Percentiles rank a stretch among this genome's conserved stretches.
These are phyloP conservation scores for Hemileccinum rubropunctum DNA, from an alignment of 768 basidiomycete species.

Conservation along the genomic window DNA sequence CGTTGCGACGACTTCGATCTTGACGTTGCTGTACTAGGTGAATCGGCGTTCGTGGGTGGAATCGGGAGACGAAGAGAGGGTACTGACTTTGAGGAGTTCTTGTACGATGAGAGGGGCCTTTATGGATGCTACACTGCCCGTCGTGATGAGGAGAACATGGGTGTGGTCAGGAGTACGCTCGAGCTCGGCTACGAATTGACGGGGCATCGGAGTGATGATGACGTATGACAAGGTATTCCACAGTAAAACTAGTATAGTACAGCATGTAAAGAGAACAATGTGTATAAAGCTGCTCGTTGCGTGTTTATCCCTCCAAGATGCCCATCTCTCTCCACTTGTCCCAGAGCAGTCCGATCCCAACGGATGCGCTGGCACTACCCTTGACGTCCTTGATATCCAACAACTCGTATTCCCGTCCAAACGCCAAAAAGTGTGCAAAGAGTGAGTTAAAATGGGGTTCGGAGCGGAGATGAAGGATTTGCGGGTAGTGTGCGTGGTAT, in stretches of 20 bases:
- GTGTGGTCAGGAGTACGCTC: slow-evolving; percentile 25
- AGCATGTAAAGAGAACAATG: slow-evolving; percentile 3
- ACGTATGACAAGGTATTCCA: slow-evolving; percentile 1
- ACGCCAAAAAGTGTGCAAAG: slow-evolving; percentile 96
- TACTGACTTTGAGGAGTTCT: slow-evolving; percentile 64
- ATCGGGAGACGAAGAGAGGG: not conserved
- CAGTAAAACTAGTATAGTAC: slow-evolving; percentile 12
- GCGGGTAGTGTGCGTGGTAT: slow-evolving; percentile 90
- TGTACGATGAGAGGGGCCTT: slow-evolving; percentile 88
- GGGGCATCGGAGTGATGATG: slow-evolving; percentile 1
- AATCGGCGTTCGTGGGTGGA: not conserved
- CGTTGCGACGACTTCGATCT: slow-evolving; percentile 82
- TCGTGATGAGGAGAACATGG: slow-evolving; percentile 82
- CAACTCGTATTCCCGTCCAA: slow-evolving; percentile 91
- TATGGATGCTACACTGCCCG: slow-evolving; percentile 94
- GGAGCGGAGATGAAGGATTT: slow-evolving; percentile 88
- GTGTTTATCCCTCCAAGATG: slow-evolving; percentile 45
- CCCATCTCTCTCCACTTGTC: slow-evolving; percentile 92
- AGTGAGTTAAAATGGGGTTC: slow-evolving; percentile 97
- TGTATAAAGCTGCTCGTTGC: not conserved
- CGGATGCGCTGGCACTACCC: slow-evolving; percentile 55
- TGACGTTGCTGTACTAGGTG: slow-evolving; percentile 66
- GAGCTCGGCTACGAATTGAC: slow-evolving; percentile 26
- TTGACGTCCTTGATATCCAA: slow-evolving; percentile 87
- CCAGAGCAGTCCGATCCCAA: slow-evolving; percentile 78